A percentile compares a stretch with the other conserved stretches of the same genome.
Conservation (phyloP, 495 filamentous ascomycete genomes). For the Podospora appendiculata region DNA sequence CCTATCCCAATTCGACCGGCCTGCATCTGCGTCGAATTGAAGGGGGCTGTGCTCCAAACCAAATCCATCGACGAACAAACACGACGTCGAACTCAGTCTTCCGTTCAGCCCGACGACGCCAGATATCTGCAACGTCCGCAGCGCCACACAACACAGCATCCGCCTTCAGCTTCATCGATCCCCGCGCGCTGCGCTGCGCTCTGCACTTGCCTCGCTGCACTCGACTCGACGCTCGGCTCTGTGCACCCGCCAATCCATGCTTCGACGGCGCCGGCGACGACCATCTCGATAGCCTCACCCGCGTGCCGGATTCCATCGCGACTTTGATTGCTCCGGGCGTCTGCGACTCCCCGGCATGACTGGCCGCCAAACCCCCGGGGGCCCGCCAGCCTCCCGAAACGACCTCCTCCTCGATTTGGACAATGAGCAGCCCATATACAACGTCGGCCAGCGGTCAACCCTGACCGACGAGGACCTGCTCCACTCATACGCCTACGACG, state of each 20-base stretch:
- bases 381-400: slow-evolving; percentile 50
- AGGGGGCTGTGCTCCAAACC: slow-evolving; percentile 27
- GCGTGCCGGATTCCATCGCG: slow-evolving; percentile 23
- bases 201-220: too few relatives aligned
- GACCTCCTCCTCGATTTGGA: slow-evolving; percentile 74
- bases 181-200: background rate
- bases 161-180: background rate
- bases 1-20: background rate
- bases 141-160: background rate
- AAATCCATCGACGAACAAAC: background rate
- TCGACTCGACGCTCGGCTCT: too few relatives aligned
- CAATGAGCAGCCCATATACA: slow-evolving; percentile 60
- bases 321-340: slow-evolving; percentile 13
- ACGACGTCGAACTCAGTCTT: background rate
- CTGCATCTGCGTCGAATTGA: slow-evolving; percentile 8
- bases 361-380: slow-evolving; percentile 56
- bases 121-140: background rate
- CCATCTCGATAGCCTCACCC: slow-evolving; percentile 2
- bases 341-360: slow-evolving; percentile 46
- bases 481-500: slow-evolving; percentile 58
- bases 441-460: slow-evolving; percentile 60
- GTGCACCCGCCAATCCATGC: slow-evolving; percentile 2
- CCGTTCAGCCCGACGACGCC: background rate
- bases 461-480: slow-evolving; percentile 72
- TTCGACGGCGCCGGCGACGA: background rate